phyloP scores from a whole-genome alignment of 495 filamentous ascomycete species.

The Lichina pygmaea region DNA sequence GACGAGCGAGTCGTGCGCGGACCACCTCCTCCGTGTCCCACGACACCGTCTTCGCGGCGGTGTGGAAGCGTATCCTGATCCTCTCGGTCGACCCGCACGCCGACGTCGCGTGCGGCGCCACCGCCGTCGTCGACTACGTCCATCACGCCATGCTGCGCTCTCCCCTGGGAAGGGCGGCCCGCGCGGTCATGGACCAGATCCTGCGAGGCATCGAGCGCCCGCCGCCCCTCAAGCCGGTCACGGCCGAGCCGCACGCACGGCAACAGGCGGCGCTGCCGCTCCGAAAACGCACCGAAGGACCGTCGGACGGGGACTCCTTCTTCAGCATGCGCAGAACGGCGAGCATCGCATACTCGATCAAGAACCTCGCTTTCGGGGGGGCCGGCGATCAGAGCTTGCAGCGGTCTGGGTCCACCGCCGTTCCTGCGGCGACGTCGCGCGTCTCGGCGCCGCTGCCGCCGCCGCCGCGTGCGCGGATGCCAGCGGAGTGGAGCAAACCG shows the following conservation, averaged over 20 bases:
- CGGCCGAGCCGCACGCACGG: slow-evolving; percentile 5
- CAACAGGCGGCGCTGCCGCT: slow-evolving; percentile 2
- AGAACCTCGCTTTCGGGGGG: slow-evolving; percentile 34
- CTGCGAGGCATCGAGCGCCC: slow-evolving; percentile 26
- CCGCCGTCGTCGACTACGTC: slow-evolving; percentile 57
- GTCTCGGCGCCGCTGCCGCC: slow-evolving; percentile 3
- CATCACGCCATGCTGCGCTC: slow-evolving; percentile 53
- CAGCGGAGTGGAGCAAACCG: slow-evolving; percentile 43
- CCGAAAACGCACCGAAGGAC: slow-evolving; percentile 6
- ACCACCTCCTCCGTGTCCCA: slow-evolving; percentile 27
- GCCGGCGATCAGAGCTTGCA: slow-evolving; percentile 9
- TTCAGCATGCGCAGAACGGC: slow-evolving; percentile 37
- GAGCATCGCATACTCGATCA: slow-evolving; percentile 47
- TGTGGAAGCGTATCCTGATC: slow-evolving; percentile 81
- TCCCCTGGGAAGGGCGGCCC: slow-evolving; percentile 38
- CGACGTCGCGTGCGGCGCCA: slow-evolving; percentile 65
- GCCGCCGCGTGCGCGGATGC: slow-evolving; percentile 26
- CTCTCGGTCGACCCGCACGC: slow-evolving; percentile 86
- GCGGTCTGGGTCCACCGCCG: neutral
- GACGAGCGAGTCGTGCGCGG: slow-evolving; percentile 3
- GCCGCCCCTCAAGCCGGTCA: slow-evolving; percentile 15
- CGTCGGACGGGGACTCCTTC: slow-evolving; percentile 31
- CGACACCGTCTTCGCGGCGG: slow-evolving; percentile 68
- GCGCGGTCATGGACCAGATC: slow-evolving; percentile 53
- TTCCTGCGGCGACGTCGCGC: slow-evolving; percentile 1